Conservation (phyloP, 371 early-diverging fungal species). For the Umbelopsis sp. region DNA sequence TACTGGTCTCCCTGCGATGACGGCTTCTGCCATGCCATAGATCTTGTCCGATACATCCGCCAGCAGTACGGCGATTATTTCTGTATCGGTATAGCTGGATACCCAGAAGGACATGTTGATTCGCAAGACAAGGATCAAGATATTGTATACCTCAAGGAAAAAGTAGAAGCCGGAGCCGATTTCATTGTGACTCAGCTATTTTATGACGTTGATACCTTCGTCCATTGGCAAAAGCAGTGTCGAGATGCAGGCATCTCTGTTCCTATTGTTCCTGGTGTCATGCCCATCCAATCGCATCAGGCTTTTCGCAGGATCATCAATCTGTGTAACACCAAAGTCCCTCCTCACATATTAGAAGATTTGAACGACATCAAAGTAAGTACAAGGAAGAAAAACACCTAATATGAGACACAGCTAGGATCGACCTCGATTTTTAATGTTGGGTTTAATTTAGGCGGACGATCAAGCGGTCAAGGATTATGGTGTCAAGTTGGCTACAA, state of each 20-base stretch:
- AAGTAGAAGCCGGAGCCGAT: slow-evolving; percentile 92
- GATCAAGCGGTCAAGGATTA: slow-evolving; percentile 94
- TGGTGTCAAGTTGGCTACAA: slow-evolving; percentile 79
- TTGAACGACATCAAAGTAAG: slow-evolving; percentile 81
- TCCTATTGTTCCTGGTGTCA: slow-evolving; percentile 93
- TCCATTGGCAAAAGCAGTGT: slow-evolving; percentile 76
- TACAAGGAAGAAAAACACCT: too few relatives aligned
- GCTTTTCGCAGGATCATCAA: slow-evolving; percentile 89
- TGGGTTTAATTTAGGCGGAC: slow-evolving; percentile 56
- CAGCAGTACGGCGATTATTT: slow-evolving; percentile 89
- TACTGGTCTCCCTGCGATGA: slow-evolving; percentile 81
- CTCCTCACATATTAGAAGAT: slow-evolving; percentile 60
- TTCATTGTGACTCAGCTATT: slow-evolving; percentile 95
- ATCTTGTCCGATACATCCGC: slow-evolving; percentile 91
- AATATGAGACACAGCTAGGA: too few relatives aligned
- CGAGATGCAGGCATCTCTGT: slow-evolving; percentile 73
- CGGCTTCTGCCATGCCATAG: slow-evolving; percentile 84
- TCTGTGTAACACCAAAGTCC: slow-evolving; percentile 83
- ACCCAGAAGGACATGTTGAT: slow-evolving; percentile 95
- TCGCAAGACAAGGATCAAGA: slow-evolving; percentile 51
- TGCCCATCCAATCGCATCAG: slow-evolving; percentile 92
- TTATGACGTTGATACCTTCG: slow-evolving; percentile 79
- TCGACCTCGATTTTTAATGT: too few relatives aligned
- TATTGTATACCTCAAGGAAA: slow-evolving; percentile 75
- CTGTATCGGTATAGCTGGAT: slow-evolving; percentile 94